Conservation (phyloP, 768 basidiomycete species). For the Podaxis carcinomalis region DNA sequence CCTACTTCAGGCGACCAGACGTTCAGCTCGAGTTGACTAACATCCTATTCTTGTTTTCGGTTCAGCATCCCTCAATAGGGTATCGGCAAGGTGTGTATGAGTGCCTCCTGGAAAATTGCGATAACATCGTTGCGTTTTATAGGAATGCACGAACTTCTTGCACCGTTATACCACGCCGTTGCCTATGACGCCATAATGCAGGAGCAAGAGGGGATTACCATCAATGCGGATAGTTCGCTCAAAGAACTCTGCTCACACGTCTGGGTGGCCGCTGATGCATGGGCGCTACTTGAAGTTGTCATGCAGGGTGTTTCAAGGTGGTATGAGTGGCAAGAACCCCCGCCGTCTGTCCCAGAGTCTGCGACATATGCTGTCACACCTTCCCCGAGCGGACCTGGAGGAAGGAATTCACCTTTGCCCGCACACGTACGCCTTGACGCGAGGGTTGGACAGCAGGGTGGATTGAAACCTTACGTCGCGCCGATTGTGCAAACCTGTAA, state of each 20-base stretch:
- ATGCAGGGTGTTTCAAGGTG: slow-evolving; percentile 81
- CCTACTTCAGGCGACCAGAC: slow-evolving; percentile 75
- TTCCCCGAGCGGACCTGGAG: background rate
- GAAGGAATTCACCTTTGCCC: slow-evolving; percentile 22
- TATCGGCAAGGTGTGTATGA: slow-evolving; percentile 70
- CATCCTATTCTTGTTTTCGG: slow-evolving; percentile 81
- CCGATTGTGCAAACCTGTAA: slow-evolving; percentile 87
- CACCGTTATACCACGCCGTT: slow-evolving; percentile 77
- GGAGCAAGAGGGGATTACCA: slow-evolving; percentile 23
- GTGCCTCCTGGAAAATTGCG: background rate
- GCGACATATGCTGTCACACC: slow-evolving; percentile 8
- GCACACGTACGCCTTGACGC: slow-evolving; percentile 43
- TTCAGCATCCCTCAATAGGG: slow-evolving; percentile 75
- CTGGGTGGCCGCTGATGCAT: slow-evolving; percentile 85
- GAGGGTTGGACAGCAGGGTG: slow-evolving; percentile 39
- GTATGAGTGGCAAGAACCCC: slow-evolving; percentile 65
- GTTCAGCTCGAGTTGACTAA: slow-evolving; percentile 81
- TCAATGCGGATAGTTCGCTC: slow-evolving; percentile 23
- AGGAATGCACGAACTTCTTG: slow-evolving; percentile 98
- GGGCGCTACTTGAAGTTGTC: slow-evolving; percentile 72
- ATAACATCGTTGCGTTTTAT: background rate
- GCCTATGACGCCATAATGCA: slow-evolving; percentile 74
- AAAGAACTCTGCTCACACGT: slow-evolving; percentile 58
- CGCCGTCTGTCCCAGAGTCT: background rate
- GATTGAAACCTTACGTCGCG: slow-evolving; percentile 64